phyloP scores from a whole-genome alignment of 2,329 filamentous ascomycete genomes.

The Botryotinia convoluta region DNA sequence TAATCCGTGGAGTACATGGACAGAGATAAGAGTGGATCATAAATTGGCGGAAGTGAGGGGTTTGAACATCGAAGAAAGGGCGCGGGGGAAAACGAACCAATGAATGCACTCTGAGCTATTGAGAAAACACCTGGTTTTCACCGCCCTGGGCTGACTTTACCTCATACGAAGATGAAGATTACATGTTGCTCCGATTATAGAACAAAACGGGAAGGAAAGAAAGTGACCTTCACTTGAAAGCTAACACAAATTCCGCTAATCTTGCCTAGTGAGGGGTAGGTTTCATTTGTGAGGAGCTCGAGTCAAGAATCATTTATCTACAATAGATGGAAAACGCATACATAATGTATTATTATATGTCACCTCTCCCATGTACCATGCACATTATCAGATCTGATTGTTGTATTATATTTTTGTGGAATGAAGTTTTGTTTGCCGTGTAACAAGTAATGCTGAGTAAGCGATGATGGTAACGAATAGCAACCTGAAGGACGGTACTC shows the following conservation, averaged over 20 bases:
- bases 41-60: neutral
- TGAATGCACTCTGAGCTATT: neutral
- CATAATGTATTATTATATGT: neutral
- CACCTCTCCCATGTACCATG: neutral
- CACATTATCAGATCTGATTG: neutral
- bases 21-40: neutral
- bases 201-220: neutral
- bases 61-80: neutral
- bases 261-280: neutral
- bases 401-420: neutral
- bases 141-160: neutral
- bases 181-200: neutral
- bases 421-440: neutral
- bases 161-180: neutral
- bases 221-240: neutral
- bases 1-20: neutral
- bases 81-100: neutral
- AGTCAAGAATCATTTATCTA: neutral
- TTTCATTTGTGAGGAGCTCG: neutral
- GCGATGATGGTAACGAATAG: neutral
- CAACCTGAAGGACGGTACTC: neutral
- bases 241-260: neutral
- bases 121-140: neutral
- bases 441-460: neutral
- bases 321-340: neutral